phyloP scores from a whole-genome alignment of 352 stramenopile species.

The Phytopythium ostracodes region DNA sequence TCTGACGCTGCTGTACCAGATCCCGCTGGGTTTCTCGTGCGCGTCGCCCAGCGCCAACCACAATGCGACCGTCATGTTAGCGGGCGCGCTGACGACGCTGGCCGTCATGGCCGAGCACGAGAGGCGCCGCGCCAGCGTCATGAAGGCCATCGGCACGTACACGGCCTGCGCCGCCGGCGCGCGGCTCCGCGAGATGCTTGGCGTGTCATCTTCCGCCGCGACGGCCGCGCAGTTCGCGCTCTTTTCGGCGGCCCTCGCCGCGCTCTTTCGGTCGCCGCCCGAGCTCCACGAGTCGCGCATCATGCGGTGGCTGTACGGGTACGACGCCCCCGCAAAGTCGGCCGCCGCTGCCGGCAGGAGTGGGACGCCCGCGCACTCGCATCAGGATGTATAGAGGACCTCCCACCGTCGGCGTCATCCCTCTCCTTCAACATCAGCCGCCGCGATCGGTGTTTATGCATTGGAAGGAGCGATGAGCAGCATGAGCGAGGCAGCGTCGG shows the following conservation, averaged over 20 bases:
- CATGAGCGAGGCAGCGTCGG: too few relatives aligned
- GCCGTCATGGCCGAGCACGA: constrained; percentile 47
- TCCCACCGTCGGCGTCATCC: background rate
- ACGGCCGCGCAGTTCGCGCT: constrained; percentile 34
- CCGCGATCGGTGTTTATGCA: background rate
- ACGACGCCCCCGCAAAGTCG: constrained; percentile 9
- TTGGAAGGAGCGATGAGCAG: too few relatives aligned
- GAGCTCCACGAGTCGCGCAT: constrained; percentile 31
- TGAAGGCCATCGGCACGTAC: constrained; percentile 61
- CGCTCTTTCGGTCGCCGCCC: constrained; percentile 42
- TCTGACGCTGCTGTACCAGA: constrained; percentile 59
- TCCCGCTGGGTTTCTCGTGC: constrained; percentile 52
- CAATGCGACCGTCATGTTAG: constrained; percentile 25
- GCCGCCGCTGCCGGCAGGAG: background rate
- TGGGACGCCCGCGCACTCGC: background rate
- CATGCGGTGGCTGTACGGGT: constrained; percentile 56
- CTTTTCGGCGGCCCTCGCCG: constrained; percentile 31
- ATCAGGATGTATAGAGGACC: background rate
- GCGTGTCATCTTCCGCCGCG: constrained; percentile 12
- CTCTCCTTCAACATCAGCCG: background rate
- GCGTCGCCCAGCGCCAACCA: constrained; percentile 30
- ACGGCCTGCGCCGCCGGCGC: constrained; percentile 30
- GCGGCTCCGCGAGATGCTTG: constrained; percentile 17
- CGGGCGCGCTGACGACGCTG: constrained; percentile 36
- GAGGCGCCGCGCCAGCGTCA: constrained; percentile 42